Evolutionary conservation across 768 basidiomycete genomes (phyloP), one percentile per base, ranked within the genome.

Genomic region (Boletus tylopilopsis): DNA sequence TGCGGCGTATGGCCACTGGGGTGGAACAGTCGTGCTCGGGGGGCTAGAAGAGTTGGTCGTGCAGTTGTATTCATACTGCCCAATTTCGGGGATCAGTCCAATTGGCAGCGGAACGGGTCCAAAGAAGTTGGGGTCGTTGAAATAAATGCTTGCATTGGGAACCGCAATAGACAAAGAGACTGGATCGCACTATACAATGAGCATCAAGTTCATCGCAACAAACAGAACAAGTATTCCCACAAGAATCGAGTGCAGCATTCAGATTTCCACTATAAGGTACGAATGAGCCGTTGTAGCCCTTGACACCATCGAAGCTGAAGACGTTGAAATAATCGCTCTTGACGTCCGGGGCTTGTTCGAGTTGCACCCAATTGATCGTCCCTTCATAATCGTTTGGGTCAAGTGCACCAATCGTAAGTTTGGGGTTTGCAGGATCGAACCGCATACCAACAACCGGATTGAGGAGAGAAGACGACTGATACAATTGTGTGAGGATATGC

Each of bases 331-430:
- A 57, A 42, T 60, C 51, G 9, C 39, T 49, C 3, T 42, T 47
- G 7, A 49, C 38, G 35, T 62, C 55, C 2, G 65, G 67, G 8
- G 12, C 44, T 18, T 49, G 42, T 33, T 58, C 16, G 18, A 66
- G 44, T 35, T 55, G 49, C 15, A 66, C 59, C 64, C 64, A 66
- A 39, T 66, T 66, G 25, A 66, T 64, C 13, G 55, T 56, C 25
- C 64, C 64, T 49, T 68, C 66, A 25, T 66, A 66, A 39, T 66
- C 64, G 10, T 55, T 58, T 8, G 59, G 64, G 35, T 66, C 64
- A 3, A 66, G 64, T 6, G 66, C 66, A 2, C 64, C 64, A n/a
- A 66, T 63, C 8, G 66, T 66, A 10, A 66, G 21, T 41, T 61
- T 66, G 13, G 64, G 64, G n/a, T 62, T 64, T 11, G 15, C 34